These are phyloP conservation scores for Nakaseomyces kungkrabaensis DNA, from an alignment of 1,139 yeast genomes.

Conservation along the genomic window DNA sequence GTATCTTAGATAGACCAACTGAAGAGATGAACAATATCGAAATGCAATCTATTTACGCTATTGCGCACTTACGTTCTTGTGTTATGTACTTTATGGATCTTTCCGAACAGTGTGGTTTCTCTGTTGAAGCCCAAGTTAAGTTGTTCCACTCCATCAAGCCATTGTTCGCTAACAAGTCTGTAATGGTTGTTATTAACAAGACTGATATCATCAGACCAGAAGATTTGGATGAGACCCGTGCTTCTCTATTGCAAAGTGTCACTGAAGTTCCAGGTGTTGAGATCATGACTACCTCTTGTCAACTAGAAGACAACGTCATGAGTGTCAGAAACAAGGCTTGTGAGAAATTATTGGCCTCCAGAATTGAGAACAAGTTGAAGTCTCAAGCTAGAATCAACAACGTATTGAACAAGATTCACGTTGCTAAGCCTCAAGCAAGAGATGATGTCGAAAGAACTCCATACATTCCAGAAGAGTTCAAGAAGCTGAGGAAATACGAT, in stretches of 20 bases:
- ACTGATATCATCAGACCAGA: constrained; percentile 80
- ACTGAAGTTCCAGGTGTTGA: constrained; percentile 70
- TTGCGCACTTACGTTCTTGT: constrained; percentile 95
- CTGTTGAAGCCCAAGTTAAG: constrained; percentile 94
- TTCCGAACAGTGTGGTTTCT: constrained; percentile 97
- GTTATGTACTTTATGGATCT: constrained; percentile 96
- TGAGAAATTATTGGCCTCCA: constrained; percentile 86
- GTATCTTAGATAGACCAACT: constrained; percentile 95
- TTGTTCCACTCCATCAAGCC: constrained; percentile 95
- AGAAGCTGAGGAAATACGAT: constrained; percentile 55
- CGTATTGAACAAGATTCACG: constrained; percentile 91
- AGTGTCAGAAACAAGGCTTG: constrained; percentile 94
- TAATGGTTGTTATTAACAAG: constrained; percentile 90
- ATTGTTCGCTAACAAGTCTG: constrained; percentile 91
- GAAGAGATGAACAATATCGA: constrained; percentile 99
- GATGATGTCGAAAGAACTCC: constrained; percentile 78
- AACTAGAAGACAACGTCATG: constrained; percentile 92
- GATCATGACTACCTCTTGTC: constrained; percentile 86
- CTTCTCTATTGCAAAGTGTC: constrained; percentile 57
- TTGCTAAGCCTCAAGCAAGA: constrained; percentile 79
- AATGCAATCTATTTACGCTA: constrained; percentile 97
- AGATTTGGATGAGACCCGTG: constrained; percentile 70
- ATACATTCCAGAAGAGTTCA: constrained; percentile 67
- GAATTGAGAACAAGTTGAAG: constrained; percentile 94
- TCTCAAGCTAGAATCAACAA: constrained; percentile 82